Base-by-base conservation (phyloP, 208 protist species). In the Blastocrithidia nonstop region DNA sequence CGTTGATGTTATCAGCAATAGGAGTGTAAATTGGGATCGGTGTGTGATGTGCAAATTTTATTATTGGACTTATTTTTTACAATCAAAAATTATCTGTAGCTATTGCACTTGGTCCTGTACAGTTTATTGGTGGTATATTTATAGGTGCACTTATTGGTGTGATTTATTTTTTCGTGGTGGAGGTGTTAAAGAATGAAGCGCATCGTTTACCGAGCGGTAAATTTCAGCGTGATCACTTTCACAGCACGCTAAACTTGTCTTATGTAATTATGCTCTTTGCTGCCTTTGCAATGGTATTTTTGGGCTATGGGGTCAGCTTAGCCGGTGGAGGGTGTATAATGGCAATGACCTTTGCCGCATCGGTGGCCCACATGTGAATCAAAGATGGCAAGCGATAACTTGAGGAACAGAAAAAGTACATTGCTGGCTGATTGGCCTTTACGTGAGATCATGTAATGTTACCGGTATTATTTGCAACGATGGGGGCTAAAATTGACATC, bases 391-490 rank as follows among this genome's bases (percentile, higher is more conserved):
- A 66, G 16, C 3, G 25, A 2, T 67, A 80, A 46, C 61, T 71
- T 45, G 61, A 72, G 40, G 61, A 71, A 20, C 73, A 88, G 54
- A 81, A 79, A 45, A 63, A 63, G 39, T 73, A 79, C 49, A 41
- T 84, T 38, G 79, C 71, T 25, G 42, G 46, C 6, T 76, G 66
- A 65, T 57, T 85, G 3, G 68, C 79, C 37, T 48, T 72, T 24
- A 31, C 63, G n/a, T 88, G 79, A 75, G 74, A 88, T 35, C 48
- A 81, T 45, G 45, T 57, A 16, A 74, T 79, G 62, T 73, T 88
- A 72, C 71, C 71, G 22, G 38, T 70, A 11, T 57, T 84, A 3
- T 88, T 88, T 46, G 60, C 74, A 15, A 57, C 71, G 13, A 77
- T 88, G 74, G 74, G 79, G 6, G 50, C 67, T 21, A 80, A 78